Evolutionary conservation across 768 basidiomycete genomes (phyloP).

Genomic region (Podaxis carcinomalis): DNA sequence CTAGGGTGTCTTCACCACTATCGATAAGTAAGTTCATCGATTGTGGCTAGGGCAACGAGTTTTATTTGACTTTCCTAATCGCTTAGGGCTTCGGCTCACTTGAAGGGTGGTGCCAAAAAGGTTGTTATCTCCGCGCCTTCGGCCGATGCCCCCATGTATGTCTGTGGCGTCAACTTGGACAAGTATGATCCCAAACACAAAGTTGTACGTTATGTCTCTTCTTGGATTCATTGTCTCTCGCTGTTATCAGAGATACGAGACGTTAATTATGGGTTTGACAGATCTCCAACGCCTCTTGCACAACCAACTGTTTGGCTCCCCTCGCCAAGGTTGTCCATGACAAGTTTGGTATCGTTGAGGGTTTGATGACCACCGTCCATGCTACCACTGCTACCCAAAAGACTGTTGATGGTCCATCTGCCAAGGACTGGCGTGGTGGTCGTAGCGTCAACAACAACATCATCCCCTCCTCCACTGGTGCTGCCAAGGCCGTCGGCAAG

Average conservation of each 20-base stretch:
- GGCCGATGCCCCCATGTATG: slow-evolving; percentile 94
- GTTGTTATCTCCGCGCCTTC: slow-evolving; percentile 99
- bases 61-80: slow-evolving; percentile 11
- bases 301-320: slow-evolving; percentile 99
- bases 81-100: slow-evolving; percentile 76
- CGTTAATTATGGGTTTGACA: slow-evolving; percentile 19
- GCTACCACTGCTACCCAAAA: slow-evolving; percentile 95
- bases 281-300: slow-evolving; percentile 99
- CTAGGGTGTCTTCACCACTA: slow-evolving; percentile 97
- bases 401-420: slow-evolving; percentile 90
- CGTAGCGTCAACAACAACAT: slow-evolving; percentile 97
- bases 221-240: neutral
- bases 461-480: slow-evolving; percentile 98
- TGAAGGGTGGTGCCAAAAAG: slow-evolving; percentile 99
- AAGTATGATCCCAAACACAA: slow-evolving; percentile 83
- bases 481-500: slow-evolving; percentile 98
- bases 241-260: neutral
- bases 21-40: slow-evolving; percentile 58
- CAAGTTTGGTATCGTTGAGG: slow-evolving; percentile 94
- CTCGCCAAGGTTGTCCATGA: slow-evolving; percentile 98
- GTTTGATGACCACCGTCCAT: slow-evolving; percentile 98
- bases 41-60: slow-evolving; percentile 4
- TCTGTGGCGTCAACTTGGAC: slow-evolving; percentile 94
- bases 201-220: slow-evolving; percentile 51
- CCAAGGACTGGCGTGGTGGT: slow-evolving; percentile 97